These are phyloP conservation scores for Aspergillus fructus DNA, from an alignment of 2,329 filamentous ascomycete species.

Conservation along the genomic window DNA sequence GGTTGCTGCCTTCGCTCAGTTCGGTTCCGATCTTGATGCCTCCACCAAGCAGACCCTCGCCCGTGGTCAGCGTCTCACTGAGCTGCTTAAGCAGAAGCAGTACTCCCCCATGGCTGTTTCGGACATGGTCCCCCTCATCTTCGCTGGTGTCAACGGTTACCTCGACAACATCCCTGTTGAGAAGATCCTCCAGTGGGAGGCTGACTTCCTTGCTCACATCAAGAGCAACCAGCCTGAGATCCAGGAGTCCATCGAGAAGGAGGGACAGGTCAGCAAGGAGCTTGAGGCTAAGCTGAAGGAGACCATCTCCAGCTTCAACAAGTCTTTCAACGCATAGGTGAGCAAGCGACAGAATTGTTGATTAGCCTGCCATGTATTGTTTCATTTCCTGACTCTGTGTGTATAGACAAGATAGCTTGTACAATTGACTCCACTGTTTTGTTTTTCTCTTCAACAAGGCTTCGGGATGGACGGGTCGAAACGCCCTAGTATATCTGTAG, in stretches of 20 bases:
- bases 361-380: constrained; percentile 35
- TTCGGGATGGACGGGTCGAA: constrained; percentile 18
- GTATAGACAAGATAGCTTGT: constrained; percentile 48
- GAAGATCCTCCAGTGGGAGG: constrained; percentile 93
- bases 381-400: constrained; percentile 42
- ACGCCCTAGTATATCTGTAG: constrained; percentile 26
- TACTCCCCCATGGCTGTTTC: constrained; percentile 98
- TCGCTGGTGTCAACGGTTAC: constrained; percentile 96
- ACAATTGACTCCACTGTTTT: constrained; percentile 46
- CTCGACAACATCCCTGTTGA: constrained; percentile 83
- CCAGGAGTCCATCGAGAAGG: constrained; percentile 84
- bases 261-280: constrained; percentile 95
- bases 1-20: constrained; percentile 98
- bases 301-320: constrained; percentile 77
- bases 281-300: constrained; percentile 66
- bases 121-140: constrained; percentile 99
- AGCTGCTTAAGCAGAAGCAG: constrained; percentile 99
- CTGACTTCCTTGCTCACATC: constrained; percentile 89
- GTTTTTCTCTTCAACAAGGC: constrained; percentile 35
- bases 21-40: constrained; percentile 99
- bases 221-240: constrained; percentile 86
- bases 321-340: constrained; percentile 70
- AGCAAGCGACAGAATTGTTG: constrained; percentile 34
- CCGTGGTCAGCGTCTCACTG: constrained; percentile 98
- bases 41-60: constrained; percentile 97